Conservation (phyloP, 345 rosid species). For the Salix koriyanagi region DNA sequence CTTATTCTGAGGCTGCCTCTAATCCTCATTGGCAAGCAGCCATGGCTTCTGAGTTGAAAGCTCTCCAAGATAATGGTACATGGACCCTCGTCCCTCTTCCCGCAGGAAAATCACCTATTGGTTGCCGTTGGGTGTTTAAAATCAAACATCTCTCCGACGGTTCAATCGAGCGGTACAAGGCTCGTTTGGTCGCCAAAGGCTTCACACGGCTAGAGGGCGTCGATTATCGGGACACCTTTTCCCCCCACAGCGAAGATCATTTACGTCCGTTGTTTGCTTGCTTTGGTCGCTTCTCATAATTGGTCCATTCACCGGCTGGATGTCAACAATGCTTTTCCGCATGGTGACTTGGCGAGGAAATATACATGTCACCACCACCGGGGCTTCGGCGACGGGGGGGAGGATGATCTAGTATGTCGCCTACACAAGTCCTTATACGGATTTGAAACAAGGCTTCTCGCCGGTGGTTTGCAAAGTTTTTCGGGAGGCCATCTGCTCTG, state of each 20-base stretch:
- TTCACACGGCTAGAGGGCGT: not conserved
- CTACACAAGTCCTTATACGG: not conserved
- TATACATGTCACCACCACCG: not conserved
- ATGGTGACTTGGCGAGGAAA: not conserved
- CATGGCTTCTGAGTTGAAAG: not conserved
- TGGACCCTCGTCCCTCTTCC: not conserved
- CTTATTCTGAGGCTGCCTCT: not conserved
- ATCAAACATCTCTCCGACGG: not conserved
- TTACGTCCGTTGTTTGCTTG: not conserved
- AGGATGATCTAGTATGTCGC: not conserved
- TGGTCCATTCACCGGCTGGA: not conserved
- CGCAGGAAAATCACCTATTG: fast-evolving
- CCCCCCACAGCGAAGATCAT: not conserved
- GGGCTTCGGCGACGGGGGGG: not conserved
- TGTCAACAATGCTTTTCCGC: not conserved
- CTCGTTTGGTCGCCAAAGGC: not conserved
- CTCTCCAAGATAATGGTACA: not conserved
- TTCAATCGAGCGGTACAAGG: not conserved
- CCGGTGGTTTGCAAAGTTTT: not conserved
- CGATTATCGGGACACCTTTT: not conserved
- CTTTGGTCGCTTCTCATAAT: not conserved
- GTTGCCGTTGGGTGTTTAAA: not conserved
- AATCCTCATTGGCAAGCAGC: not conserved
- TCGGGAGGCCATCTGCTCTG: not conserved
- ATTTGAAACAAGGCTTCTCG: not conserved